These are phyloP conservation scores for Hypholoma fasciculare DNA, from an alignment of 768 basidiomycete species.

Conservation along the genomic window DNA sequence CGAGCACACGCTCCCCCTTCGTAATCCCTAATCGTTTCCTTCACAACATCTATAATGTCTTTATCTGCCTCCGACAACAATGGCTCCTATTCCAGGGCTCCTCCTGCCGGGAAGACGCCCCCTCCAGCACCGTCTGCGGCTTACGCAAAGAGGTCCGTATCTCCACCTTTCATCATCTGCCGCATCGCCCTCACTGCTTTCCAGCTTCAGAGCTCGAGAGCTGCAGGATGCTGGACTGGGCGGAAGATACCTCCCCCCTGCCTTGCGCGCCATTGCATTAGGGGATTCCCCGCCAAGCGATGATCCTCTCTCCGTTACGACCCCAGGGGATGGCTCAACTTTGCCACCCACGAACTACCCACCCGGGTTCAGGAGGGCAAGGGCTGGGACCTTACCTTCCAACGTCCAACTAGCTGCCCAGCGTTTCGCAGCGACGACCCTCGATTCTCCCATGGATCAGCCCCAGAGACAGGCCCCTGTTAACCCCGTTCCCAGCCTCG, in stretches of 20 bases:
- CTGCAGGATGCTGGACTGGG: constrained; percentile 78
- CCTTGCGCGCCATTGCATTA: constrained; percentile 69
- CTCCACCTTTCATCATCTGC: constrained; percentile 10
- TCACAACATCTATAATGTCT: constrained; percentile 82
- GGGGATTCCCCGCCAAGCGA: constrained; percentile 78
- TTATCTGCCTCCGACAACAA: constrained; percentile 84
- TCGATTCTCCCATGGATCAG: constrained; percentile 42
- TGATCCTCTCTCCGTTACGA: constrained; percentile 53
- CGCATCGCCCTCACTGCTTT: constrained; percentile 12
- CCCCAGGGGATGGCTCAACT: constrained; percentile 55
- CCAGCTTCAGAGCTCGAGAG: constrained; percentile 70
- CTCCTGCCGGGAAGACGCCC: constrained; percentile 83
- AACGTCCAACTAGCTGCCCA: constrained; percentile 89
- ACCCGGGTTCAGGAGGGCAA: constrained; percentile 87
- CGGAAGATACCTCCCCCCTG: constrained; percentile 78
- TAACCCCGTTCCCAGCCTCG: constrained; percentile 39
- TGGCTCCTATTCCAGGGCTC: constrained; percentile 77
- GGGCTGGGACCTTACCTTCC: constrained; percentile 97
- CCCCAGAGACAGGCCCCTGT: constrained; percentile 25
- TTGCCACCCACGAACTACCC: constrained; percentile 78
- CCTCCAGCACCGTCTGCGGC: constrained; percentile 90
- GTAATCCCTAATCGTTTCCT: constrained; percentile 85
- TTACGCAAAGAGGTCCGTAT: constrained; percentile 68
- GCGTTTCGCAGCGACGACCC: constrained; percentile 69
- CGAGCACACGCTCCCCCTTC: constrained; percentile 13